These are phyloP conservation scores for Colletotrichum sp. DNA, from an alignment of 2,329 filamentous ascomycete genomes.

Conservation along the genomic window DNA sequence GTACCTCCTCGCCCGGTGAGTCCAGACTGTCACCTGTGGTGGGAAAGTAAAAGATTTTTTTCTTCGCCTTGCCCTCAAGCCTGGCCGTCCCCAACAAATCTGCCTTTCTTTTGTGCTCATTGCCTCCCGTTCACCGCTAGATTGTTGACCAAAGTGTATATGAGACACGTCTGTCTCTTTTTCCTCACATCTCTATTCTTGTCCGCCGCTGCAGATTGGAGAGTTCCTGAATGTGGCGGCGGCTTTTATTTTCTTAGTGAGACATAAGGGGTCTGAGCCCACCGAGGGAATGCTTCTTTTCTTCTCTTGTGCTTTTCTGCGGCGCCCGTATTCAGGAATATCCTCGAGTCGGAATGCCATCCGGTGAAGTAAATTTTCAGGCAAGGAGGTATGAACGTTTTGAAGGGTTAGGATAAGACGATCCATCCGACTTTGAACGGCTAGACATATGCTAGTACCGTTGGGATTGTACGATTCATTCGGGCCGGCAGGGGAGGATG, in stretches of 20 bases:
- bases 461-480: neutral
- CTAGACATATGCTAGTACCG: neutral
- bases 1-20: neutral
- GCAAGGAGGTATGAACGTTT: neutral
- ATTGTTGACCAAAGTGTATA: constrained; percentile 3
- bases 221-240: neutral
- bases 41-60: neutral
- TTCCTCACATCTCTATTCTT: neutral
- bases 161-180: neutral
- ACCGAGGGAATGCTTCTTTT: neutral
- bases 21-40: neutral
- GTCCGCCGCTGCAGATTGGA: neutral
- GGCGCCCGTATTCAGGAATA: neutral
- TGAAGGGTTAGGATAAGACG: neutral
- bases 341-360: neutral
- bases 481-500: neutral
- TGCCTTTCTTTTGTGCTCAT: neutral
- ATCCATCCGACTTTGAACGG: neutral
- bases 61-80: neutral
- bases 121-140: neutral
- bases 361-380: neutral
- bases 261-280: neutral
- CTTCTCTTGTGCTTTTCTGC: neutral
- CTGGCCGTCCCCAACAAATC: constrained; percentile 11
- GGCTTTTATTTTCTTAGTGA: neutral